A percentile compares a stretch with the other conserved stretches of the same genome.
phyloP scores from a whole-genome alignment of 202 grass and related monocot genomes.

The Setaria viridis region DNA sequence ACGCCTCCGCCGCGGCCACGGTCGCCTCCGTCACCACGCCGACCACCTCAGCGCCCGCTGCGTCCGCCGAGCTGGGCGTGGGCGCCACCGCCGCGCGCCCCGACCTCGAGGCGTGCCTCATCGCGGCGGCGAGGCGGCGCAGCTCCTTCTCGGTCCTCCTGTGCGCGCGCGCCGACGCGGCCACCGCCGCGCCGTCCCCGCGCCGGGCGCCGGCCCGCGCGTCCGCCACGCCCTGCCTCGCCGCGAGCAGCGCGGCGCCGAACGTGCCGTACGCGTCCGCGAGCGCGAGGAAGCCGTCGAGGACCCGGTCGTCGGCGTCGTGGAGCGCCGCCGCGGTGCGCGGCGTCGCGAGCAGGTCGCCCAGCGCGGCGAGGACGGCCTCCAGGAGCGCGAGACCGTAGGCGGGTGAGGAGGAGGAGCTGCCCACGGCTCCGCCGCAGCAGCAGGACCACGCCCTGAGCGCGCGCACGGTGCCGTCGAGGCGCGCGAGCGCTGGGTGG shows the following conservation, averaged over 20 bases:
- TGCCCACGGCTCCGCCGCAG: not conserved
- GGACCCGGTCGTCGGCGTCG: slow-evolving; percentile 23
- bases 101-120: slow-evolving; percentile 37
- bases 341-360: slow-evolving; percentile 60
- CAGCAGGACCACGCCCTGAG: slow-evolving; percentile 49
- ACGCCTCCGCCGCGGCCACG: slow-evolving; percentile 52
- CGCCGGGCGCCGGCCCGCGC: slow-evolving; percentile 43
- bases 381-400: slow-evolving; percentile 47
- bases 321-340: slow-evolving; percentile 42
- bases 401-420: not conserved
- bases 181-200: slow-evolving; percentile 43
- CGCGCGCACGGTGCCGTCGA: slow-evolving; percentile 43
- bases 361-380: slow-evolving; percentile 39
- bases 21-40: slow-evolving; percentile 41
- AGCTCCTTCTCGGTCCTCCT: slow-evolving; percentile 66
- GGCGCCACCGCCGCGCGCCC: not conserved
- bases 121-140: slow-evolving; percentile 41
- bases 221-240: slow-evolving; percentile 54
- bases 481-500: slow-evolving; percentile 50
- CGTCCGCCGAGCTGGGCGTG: too few species aligned
- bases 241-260: slow-evolving; percentile 44
- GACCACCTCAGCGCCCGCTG: slow-evolving; percentile 22
- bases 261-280: slow-evolving; percentile 66
- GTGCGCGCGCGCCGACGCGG: slow-evolving; percentile 39
- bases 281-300: slow-evolving; percentile 70